phyloP scores from a whole-genome alignment of 1,284 basidiomycete genomes.

The Sporisorium scitamineum region DNA sequence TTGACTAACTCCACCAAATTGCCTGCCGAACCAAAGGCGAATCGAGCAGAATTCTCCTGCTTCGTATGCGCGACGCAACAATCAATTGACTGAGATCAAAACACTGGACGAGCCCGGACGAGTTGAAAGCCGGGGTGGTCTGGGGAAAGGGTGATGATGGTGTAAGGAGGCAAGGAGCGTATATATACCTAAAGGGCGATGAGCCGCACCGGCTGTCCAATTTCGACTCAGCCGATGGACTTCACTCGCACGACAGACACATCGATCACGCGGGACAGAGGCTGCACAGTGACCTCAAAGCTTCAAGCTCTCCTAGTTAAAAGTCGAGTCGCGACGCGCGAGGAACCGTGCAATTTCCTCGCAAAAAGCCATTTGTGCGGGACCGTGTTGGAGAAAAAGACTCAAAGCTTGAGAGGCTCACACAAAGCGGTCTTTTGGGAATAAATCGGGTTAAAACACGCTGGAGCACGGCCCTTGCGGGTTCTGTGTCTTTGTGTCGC shows the following conservation, averaged over 20 bases:
- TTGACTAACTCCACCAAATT: not conserved
- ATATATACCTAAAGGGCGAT: conserved; percentile 41
- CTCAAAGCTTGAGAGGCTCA: no score
- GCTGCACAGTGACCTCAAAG: conserved; percentile 27
- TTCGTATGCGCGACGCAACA: not conserved
- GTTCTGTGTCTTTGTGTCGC: not conserved
- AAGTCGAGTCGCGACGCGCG: conserved; percentile 38
- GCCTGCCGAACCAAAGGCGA: not conserved
- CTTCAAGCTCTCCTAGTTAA: no score
- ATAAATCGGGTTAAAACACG: conserved; percentile 1
- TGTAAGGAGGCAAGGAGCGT: conserved; percentile 19
- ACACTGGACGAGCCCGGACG: conserved; percentile 25
- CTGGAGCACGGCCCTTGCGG: conserved; percentile 11
- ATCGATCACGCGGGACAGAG: conserved; percentile 12
- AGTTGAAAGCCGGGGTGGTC: conserved; percentile 17
- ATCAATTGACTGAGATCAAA: conserved; percentile 9
- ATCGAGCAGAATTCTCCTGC: not conserved
- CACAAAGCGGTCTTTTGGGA: no score
- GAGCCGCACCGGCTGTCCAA: conserved; percentile 17
- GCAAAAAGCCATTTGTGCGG: not conserved
- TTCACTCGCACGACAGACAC: conserved; percentile 25
- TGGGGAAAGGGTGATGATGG: conserved; percentile 3
- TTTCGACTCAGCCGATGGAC: conserved; percentile 20
- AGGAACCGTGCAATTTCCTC: not conserved
- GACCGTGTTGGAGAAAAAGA: not conserved